A percentile compares a stretch with the other conserved stretches of the same genome.
These are phyloP conservation scores for Ustilago hordei DNA, from an alignment of 1,284 basidiomycete species.

Conservation along the genomic window DNA sequence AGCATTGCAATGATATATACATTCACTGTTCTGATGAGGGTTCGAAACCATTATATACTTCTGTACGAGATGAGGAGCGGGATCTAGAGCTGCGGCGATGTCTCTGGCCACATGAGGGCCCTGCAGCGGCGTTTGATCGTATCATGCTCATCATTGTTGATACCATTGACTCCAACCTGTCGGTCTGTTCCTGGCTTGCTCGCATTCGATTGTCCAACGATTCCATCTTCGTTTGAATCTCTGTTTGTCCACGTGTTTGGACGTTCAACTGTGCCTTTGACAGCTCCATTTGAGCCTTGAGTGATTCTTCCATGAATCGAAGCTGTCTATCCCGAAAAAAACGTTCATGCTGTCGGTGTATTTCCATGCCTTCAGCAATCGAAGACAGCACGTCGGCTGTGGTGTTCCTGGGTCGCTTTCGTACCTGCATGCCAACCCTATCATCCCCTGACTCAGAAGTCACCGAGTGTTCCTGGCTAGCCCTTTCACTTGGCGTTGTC, in stretches of 20 bases:
- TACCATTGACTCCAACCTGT: not conserved
- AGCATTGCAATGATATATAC: not conserved
- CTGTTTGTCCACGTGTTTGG: not conserved
- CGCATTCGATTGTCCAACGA: not conserved
- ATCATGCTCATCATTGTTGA: not conserved
- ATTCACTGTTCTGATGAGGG: too few species aligned
- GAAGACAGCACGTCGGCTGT: not conserved
- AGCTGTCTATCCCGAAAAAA: not conserved
- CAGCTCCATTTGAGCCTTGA: not conserved
- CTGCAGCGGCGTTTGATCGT: too few species aligned
- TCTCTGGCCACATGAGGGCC: too few species aligned
- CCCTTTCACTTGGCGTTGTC: not conserved
- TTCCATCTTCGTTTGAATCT: not conserved
- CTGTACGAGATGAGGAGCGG: too few species aligned
- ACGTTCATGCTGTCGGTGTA: not conserved
- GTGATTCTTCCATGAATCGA: not conserved
- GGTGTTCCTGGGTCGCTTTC: not conserved
- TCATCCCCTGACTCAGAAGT: not conserved
- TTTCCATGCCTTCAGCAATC: not conserved
- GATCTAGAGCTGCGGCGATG: too few species aligned
- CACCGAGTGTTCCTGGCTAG: not conserved
- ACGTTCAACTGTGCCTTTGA: not conserved
- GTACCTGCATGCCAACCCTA: not conserved
- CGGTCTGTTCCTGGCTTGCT: not conserved
- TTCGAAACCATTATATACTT: too few species aligned